Evolutionary conservation across 768 basidiomycete genomes (phyloP).

Genomic region (Gymnopilus junonius): DNA sequence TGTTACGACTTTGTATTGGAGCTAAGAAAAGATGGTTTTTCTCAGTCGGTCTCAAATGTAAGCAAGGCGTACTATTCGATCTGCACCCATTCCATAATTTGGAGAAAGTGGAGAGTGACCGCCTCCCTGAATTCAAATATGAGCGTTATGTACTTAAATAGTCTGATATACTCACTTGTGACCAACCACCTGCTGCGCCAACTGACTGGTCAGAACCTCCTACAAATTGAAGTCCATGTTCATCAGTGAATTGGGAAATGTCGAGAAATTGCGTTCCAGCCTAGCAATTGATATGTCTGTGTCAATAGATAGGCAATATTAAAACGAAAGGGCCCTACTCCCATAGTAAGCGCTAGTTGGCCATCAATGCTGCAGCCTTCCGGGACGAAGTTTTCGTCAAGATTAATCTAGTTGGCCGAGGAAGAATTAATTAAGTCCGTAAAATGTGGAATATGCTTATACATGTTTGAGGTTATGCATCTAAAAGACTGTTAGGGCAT

Average conservation of each 20-base stretch:
- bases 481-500: constrained; percentile 22
- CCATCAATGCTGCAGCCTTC: constrained; percentile 35
- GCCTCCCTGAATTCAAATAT: constrained; percentile 35
- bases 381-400: constrained; percentile 38
- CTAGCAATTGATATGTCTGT: constrained; percentile 28
- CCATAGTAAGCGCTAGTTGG: constrained; percentile 39
- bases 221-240: constrained; percentile 46
- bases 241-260: constrained; percentile 45
- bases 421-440: not conserved
- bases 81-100: constrained; percentile 49
- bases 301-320: not conserved
- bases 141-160: not conserved
- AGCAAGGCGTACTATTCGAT: constrained; percentile 41
- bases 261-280: constrained; percentile 51
- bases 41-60: too few species aligned
- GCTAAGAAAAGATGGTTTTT: constrained; percentile 29
- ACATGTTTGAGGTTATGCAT: constrained; percentile 49
- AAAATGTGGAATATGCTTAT: not conserved
- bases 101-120: constrained; percentile 50
- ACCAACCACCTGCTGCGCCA: constrained; percentile 48
- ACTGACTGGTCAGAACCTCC: constrained; percentile 49
- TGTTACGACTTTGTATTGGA: constrained; percentile 57
- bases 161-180: constrained; percentile 21
- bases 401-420: constrained; percentile 33
- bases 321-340: constrained; percentile 29